Conservation (phyloP, 805 yeast species). For the Yueomyces sinensis region DNA sequence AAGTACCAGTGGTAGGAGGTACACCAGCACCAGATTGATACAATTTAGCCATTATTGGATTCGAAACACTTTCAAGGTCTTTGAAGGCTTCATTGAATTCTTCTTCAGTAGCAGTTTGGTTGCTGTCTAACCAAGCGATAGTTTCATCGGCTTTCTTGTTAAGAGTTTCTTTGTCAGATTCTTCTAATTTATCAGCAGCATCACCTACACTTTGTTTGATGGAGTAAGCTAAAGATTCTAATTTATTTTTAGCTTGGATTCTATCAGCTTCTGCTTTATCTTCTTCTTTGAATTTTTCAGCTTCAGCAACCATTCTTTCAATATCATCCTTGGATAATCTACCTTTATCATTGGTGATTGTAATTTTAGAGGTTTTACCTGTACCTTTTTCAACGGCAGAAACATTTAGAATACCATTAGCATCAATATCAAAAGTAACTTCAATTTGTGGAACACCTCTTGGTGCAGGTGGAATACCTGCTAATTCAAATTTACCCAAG, state of each 20-base stretch:
- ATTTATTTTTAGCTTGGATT: slow-evolving; percentile 85
- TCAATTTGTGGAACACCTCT: too few species aligned
- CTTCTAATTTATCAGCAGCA: slow-evolving; percentile 52
- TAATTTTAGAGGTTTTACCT: too few species aligned
- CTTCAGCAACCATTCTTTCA: too few species aligned
- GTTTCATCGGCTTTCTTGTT: slow-evolving; percentile 75
- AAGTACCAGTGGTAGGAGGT: slow-evolving; percentile 39
- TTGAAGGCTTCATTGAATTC: slow-evolving; percentile 88
- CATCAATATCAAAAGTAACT: too few species aligned
- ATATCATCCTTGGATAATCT: too few species aligned
- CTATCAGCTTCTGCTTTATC: slow-evolving; percentile 91
- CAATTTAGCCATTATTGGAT: slow-evolving; percentile 95
- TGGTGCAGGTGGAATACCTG: too few species aligned
- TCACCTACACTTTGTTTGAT: slow-evolving; percentile 71
- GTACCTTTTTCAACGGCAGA: too few species aligned
- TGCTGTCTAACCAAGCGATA: slow-evolving; percentile 83
- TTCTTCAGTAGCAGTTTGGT: slow-evolving; percentile 85
- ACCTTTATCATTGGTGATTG: too few species aligned
- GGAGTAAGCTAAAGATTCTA: slow-evolving; percentile 90
- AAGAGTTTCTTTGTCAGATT: slow-evolving; percentile 59
- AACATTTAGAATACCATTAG: too few species aligned
- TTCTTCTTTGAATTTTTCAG: too few species aligned
- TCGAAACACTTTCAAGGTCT: slow-evolving; percentile 89
- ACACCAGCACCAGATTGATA: slow-evolving; percentile 74
- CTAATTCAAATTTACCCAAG: too few species aligned